phyloP scores from a whole-genome alignment of 1,139 yeast species.

The Candida glucosophila region DNA sequence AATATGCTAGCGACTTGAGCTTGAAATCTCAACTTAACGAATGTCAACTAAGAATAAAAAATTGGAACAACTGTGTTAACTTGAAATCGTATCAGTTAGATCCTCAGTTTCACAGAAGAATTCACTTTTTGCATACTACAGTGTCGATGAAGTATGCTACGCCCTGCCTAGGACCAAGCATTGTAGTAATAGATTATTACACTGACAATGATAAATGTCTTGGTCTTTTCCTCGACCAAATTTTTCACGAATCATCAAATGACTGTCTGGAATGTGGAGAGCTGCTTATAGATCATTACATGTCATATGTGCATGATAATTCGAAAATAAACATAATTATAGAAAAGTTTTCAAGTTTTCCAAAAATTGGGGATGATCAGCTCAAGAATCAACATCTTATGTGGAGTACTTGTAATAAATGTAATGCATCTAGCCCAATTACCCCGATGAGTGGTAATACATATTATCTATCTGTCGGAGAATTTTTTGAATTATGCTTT shows the following conservation, averaged over 20 bases:
- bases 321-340: slow-evolving; percentile 75
- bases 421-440: slow-evolving; percentile 70
- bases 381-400: slow-evolving; percentile 48
- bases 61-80: slow-evolving; percentile 34
- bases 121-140: slow-evolving; percentile 70
- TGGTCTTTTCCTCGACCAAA: slow-evolving; percentile 81
- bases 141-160: slow-evolving; percentile 81
- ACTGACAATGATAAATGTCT: slow-evolving; percentile 86
- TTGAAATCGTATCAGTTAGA: slow-evolving; percentile 34
- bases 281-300: slow-evolving; percentile 61
- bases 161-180: slow-evolving; percentile 87
- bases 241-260: slow-evolving; percentile 58
- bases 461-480: slow-evolving; percentile 89
- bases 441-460: slow-evolving; percentile 83
- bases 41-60: slow-evolving; percentile 25
- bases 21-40: slow-evolving; percentile 19
- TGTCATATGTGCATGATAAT: slow-evolving; percentile 82
- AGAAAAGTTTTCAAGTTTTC: slow-evolving; percentile 46
- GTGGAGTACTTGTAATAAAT: slow-evolving; percentile 88
- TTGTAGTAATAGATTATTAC: slow-evolving; percentile 75
- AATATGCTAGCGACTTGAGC: slow-evolving; percentile 23
- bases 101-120: slow-evolving; percentile 59
- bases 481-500: slow-evolving; percentile 77
- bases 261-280: slow-evolving; percentile 81
- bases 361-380: slow-evolving; percentile 45